Conservation (phyloP, 2,329 filamentous ascomycete species). For the Monilinia fructigena region DNA sequence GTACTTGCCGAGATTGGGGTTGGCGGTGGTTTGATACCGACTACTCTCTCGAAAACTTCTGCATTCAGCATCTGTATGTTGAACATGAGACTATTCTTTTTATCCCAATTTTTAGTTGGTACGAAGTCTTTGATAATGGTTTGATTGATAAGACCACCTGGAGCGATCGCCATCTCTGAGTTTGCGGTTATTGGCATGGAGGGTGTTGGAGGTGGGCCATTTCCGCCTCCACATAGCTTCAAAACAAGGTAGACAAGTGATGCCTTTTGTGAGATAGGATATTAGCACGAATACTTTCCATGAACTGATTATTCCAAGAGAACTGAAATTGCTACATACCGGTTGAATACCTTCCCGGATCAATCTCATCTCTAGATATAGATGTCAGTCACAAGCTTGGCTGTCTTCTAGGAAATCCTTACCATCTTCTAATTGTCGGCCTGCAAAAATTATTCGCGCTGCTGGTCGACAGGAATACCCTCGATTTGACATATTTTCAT, state of each 20-base stretch:
- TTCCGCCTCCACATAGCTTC: too few species aligned
- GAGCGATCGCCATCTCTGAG: not conserved
- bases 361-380: not conserved
- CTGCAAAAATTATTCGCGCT: not conserved
- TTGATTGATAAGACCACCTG: slow-evolving; percentile 8
- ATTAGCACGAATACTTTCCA: not conserved
- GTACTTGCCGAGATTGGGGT: not conserved
- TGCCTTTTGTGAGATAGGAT: not conserved
- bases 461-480: too few species aligned
- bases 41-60: not conserved
- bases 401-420: not conserved
- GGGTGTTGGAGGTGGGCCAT: not conserved
- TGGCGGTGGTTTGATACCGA: not conserved
- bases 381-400: not conserved
- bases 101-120: not conserved
- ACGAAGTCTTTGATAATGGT: slow-evolving; percentile 9
- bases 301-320: not conserved
- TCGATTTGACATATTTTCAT: too few species aligned
- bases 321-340: not conserved
- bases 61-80: slow-evolving; percentile 18
- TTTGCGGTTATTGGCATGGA: not conserved
- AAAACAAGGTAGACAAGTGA: not conserved
- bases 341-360: too few species aligned
- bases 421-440: not conserved
- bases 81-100: not conserved